phyloP scores from a whole-genome alignment of 106 monocot genomes.

The Dendrobium chrysotoxum region DNA sequence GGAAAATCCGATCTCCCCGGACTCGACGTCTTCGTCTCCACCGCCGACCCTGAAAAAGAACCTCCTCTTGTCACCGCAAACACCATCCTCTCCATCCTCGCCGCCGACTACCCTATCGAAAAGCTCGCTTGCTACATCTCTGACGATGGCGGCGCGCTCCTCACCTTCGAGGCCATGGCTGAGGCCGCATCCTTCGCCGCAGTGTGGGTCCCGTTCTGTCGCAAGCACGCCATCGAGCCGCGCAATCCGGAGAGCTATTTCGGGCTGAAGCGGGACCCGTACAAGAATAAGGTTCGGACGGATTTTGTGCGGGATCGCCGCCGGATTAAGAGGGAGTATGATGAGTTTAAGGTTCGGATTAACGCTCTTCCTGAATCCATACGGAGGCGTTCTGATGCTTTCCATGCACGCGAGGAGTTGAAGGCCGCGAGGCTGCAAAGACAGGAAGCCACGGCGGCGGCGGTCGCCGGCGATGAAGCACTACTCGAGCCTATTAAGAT shows the following conservation, averaged over 20 bases:
- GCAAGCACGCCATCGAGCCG: slow-evolving; percentile 65
- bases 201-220: slow-evolving; percentile 69
- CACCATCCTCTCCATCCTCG: slow-evolving; percentile 75
- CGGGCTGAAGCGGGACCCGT: slow-evolving; percentile 62
- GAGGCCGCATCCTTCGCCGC: slow-evolving; percentile 75
- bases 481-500: slow-evolving; percentile 49
- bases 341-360: slow-evolving; percentile 74
- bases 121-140: slow-evolving; percentile 72
- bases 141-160: slow-evolving; percentile 71
- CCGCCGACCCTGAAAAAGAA: slow-evolving; percentile 77
- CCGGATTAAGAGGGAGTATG: slow-evolving; percentile 64
- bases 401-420: slow-evolving; percentile 69
- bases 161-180: slow-evolving; percentile 83
- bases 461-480: slow-evolving; percentile 12
- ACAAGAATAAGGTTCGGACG: slow-evolving; percentile 57
- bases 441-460: slow-evolving; percentile 25
- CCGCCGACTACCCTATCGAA: slow-evolving; percentile 69
- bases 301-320: slow-evolving; percentile 80
- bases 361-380: slow-evolving; percentile 73
- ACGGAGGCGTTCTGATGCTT: slow-evolving; percentile 65
- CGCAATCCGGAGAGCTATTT: slow-evolving; percentile 77
- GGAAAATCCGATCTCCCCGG: slow-evolving; percentile 76
- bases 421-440: slow-evolving; percentile 52
- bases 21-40: slow-evolving; percentile 71
- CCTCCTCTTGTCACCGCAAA: slow-evolving; percentile 70